These are phyloP conservation scores for Xylariales sp. DNA, from an alignment of 2,329 filamentous ascomycete genomes.

Conservation along the genomic window DNA sequence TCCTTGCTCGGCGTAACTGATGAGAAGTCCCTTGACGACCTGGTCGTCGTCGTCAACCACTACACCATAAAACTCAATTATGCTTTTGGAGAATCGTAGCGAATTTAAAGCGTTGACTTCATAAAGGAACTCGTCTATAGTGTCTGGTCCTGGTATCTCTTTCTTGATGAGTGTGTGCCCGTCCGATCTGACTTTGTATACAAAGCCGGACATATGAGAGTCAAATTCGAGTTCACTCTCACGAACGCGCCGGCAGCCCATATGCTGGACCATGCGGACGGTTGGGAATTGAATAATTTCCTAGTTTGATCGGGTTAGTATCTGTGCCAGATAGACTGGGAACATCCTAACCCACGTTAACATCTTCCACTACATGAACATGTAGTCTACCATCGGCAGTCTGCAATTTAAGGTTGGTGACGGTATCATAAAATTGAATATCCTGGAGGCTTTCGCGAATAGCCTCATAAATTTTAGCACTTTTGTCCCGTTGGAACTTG, in stretches of 20 bases:
- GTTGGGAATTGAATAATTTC: conserved; percentile 92
- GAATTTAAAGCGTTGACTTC: conserved; percentile 94
- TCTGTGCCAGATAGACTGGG: conserved; percentile 23
- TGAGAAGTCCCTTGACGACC: conserved; percentile 86
- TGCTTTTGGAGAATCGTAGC: conserved; percentile 76
- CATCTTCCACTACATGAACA: conserved; percentile 97
- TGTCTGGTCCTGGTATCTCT: conserved; percentile 95
- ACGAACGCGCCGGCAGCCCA: conserved; percentile 71
- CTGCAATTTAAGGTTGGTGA: conserved; percentile 94
- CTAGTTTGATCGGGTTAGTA: conserved; percentile 47
- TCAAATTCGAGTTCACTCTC: conserved; percentile 86
- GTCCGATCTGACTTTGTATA: conserved; percentile 86
- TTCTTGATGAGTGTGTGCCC: conserved; percentile 88
- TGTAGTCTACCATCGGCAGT: conserved; percentile 89
- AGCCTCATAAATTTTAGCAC: conserved; percentile 90
- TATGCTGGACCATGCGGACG: conserved; percentile 77
- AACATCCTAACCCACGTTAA: conserved; percentile 68
- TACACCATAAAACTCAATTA: conserved; percentile 88
- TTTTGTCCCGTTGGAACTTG: conserved; percentile 91
- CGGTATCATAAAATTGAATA: conserved; percentile 95
- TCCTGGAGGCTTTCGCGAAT: conserved; percentile 92
- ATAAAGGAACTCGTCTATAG: conserved; percentile 95
- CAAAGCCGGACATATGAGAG: conserved; percentile 94
- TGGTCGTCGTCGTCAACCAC: conserved; percentile 82
- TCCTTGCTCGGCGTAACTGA: conserved; percentile 87